Evolutionary conservation across 164 flowering plant genomes (phyloP), one percentile per base, ranked within the genome.

Genomic region (Umbilicus rupestris): DNA sequence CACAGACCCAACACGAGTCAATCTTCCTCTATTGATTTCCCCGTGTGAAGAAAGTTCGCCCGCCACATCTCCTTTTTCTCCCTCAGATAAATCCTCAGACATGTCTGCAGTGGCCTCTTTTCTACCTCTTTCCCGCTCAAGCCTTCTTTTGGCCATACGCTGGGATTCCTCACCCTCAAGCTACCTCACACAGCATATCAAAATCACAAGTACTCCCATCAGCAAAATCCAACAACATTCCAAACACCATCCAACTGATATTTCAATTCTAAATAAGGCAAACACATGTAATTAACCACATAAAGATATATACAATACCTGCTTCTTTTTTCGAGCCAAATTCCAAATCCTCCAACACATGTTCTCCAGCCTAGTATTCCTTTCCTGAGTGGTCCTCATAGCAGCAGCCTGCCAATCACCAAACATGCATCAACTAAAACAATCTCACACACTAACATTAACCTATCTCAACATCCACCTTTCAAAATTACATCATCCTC

Each of bases 261-360:
- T 41, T 41, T 14, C 55, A 49, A 19, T 5, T 20, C 49, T 45
- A 16, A 45, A 14, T 20, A 49, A 49, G 26, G 20, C 1, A n/a
- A n/a, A n/a, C 9, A 49, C 10, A 10, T n/a, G 50, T 46, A 46
- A 46, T 17, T 42, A 42, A 46, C 7, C 3, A 50, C 11, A 22
- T n/a, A n/a, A n/a, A n/a, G n/a, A n/a, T n/a, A n/a, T n/a, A 19
- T 6, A 52, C 14, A 24, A 42, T 24, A 91, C 99, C 92, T 86
- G 92, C 72, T 94, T 94, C 78, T 94, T 93, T 81, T 80, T 78
- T 66, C 98, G 86, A 67, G 97, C 97, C 87, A 94, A 77, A 83
- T 89, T 86, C 99, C 97, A 94, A 73, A 94, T 94, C 83, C 99
- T 77, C 98, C 98, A 94, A 68, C 95, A 89, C 98, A 94, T 86